Base-by-base conservation (phyloP, 2,329 filamentous ascomycete genomes). In the Hymenoscyphus infarciens region DNA sequence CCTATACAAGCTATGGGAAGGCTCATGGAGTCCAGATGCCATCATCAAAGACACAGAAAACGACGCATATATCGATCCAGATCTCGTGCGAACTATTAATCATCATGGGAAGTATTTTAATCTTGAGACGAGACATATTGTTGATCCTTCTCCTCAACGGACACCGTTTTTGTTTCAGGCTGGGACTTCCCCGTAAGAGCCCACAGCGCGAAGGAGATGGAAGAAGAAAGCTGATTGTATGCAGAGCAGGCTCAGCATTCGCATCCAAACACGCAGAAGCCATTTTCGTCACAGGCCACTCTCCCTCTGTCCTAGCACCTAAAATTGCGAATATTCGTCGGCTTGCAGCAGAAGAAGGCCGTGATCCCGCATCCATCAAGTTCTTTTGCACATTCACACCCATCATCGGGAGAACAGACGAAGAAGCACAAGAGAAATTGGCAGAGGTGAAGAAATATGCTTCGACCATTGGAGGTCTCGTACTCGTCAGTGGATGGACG, bases 401-500 rank as follows among this genome's bases (percentile, higher is more conserved):
- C 0, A 83, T 91, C 7, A 74, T 91, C 0, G 88, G 87, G 0
- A 76, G 73, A 16, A 91, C 87, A 0, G 82, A 88, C 64, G 85
- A 86, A 62, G 87, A 90, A 71, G 88, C 88, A 0, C 75, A 81
- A 64, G 82, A 79, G 3, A 90, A 90, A 74, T 82, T 87, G 52
- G 75, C 78, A 0, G 85, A 89, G 5, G 86, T 84, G 62, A 78
- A 81, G 29, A 80, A 82, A 65, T 84, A 89, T 69, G 88, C 86
- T 0, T 83, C 81, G 0, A 80, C 82, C 35, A 88, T 87, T 64
- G 88, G 89, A 1, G 88, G 87, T 0, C 72, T 90, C 59, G 86
- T 87, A 0, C 75, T 91, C 13, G 91, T 91, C 65, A 87, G 87
- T 27, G 88, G 88, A 1, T 91, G 87, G 87, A 91, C 88, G 0